phyloP scores from a whole-genome alignment of 352 stramenopile genomes.

The Phytophthora macrochlamydospora region DNA sequence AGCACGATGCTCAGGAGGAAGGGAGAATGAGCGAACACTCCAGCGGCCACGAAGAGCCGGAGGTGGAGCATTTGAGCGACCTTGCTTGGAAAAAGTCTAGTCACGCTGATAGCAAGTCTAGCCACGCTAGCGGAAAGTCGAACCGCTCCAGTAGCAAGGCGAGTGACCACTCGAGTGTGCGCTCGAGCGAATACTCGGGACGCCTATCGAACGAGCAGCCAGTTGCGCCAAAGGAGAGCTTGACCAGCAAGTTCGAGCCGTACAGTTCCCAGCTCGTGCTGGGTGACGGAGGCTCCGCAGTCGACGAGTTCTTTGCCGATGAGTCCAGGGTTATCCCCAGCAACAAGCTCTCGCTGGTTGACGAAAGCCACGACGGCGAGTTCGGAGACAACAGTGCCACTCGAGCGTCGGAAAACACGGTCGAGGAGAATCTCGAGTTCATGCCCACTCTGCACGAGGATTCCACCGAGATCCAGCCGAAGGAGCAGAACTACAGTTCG shows the following conservation, averaged over 20 bases:
- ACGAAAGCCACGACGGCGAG: slow-evolving; percentile 21
- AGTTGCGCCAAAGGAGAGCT: slow-evolving; percentile 11
- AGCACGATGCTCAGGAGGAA: too few species aligned
- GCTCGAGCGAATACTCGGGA: background rate
- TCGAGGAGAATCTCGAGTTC: slow-evolving; percentile 23
- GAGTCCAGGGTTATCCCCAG: slow-evolving; percentile 10
- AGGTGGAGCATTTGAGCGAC: too few species aligned
- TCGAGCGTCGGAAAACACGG: slow-evolving; percentile 18
- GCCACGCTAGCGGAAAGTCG: too few species aligned
- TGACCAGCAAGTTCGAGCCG: slow-evolving; percentile 15
- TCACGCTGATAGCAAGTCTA: too few species aligned
- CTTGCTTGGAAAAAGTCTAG: too few species aligned
- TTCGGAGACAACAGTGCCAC: slow-evolving; percentile 1
- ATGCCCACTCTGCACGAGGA: slow-evolving; percentile 21
- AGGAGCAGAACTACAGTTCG: slow-evolving; percentile 23
- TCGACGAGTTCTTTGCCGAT: slow-evolving; percentile 36
- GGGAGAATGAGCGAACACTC: too few species aligned
- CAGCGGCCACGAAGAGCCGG: too few species aligned
- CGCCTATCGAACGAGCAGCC: slow-evolving; percentile 14
- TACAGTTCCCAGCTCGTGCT: slow-evolving; percentile 29
- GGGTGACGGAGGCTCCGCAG: slow-evolving; percentile 20
- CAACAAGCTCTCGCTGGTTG: slow-evolving; percentile 23
- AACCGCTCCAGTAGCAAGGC: too few species aligned
- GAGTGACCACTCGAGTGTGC: background rate
- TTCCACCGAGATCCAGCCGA: slow-evolving; percentile 6